A percentile compares a stretch with the other conserved stretches of the same genome.
Evolutionary conservation across 208 protist species (phyloP).

Genomic region (Leishmania arabica): DNA sequence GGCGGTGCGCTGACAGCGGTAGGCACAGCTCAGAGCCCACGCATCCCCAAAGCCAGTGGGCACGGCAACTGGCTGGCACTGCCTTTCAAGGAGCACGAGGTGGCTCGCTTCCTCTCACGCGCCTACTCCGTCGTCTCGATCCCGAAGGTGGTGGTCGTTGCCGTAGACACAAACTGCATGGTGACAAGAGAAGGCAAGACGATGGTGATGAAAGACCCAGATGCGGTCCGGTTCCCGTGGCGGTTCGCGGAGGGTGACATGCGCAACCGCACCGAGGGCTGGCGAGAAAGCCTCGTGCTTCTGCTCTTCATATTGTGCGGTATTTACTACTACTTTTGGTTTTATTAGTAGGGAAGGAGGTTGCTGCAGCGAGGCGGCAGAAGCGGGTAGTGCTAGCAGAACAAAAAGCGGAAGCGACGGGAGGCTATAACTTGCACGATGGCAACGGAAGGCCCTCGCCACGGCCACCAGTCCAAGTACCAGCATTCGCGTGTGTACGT

Average conservation of each 20-base stretch:
- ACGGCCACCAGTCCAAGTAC: neutral
- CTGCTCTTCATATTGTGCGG: constrained; percentile 13
- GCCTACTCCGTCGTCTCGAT: constrained; percentile 37
- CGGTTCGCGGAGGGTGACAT: constrained; percentile 32
- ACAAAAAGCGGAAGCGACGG: neutral
- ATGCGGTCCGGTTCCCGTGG: constrained; percentile 53
- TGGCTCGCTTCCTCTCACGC: constrained; percentile 30
- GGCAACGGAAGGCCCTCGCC: neutral
- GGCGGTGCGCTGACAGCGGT: neutral
- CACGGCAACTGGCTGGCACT: constrained; percentile 61
- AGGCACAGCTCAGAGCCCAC: neutral
- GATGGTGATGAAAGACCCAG: constrained; percentile 41
- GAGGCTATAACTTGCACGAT: neutral
- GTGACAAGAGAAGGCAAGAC: constrained; percentile 37
- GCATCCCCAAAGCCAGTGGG: constrained; percentile 32
- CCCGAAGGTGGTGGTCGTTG: constrained; percentile 49
- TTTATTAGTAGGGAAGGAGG: neutral
- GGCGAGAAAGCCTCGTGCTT: constrained; percentile 11
- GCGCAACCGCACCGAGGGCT: neutral
- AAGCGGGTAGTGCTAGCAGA: neutral
- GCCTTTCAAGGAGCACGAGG: constrained; percentile 38
- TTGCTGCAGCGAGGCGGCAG: neutral
- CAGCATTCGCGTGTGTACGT: neutral
- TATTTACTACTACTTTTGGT: constrained; percentile 29
- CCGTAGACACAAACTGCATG: constrained; percentile 38